Evolutionary conservation across 352 stramenopile genomes (phyloP).

Genomic region (Pelagophyceae sp.): DNA sequence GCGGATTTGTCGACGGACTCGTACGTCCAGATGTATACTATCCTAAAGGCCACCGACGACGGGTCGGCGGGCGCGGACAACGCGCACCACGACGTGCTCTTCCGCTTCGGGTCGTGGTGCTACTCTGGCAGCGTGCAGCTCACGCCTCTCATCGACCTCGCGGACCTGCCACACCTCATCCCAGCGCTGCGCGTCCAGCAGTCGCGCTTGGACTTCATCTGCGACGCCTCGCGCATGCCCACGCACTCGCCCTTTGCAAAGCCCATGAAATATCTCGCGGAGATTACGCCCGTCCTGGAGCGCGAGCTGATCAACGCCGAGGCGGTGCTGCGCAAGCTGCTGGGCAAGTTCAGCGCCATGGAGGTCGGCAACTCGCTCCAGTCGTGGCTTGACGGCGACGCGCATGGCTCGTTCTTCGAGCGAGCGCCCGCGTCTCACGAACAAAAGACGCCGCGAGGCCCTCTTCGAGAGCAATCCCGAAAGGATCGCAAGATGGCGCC

Average conservation of each 20-base stretch:
- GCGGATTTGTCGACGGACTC: slow-evolving; percentile 38
- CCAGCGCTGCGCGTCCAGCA: slow-evolving; percentile 82
- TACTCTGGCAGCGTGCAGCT: slow-evolving; percentile 83
- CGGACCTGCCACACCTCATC: slow-evolving; percentile 83
- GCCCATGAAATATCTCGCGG: slow-evolving; percentile 70
- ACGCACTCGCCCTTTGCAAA: slow-evolving; percentile 61
- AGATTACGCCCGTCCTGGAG: slow-evolving; percentile 67
- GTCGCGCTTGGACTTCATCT: slow-evolving; percentile 78
- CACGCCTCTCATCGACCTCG: slow-evolving; percentile 67
- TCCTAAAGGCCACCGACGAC: slow-evolving; percentile 36
- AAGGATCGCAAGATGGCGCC: slow-evolving; percentile 39
- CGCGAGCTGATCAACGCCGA: slow-evolving; percentile 67
- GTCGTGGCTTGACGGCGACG: slow-evolving; percentile 77
- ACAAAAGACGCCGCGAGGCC: too few relatives aligned
- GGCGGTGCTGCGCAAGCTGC: slow-evolving; percentile 58
- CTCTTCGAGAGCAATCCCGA: too few relatives aligned
- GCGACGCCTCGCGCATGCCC: slow-evolving; percentile 66
- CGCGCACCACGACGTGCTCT: slow-evolving; percentile 73
- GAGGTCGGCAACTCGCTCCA: slow-evolving; percentile 51
- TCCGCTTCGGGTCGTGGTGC: slow-evolving; percentile 87
- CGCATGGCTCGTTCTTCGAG: slow-evolving; percentile 82
- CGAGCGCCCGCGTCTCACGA: slow-evolving; percentile 62
- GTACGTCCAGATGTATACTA: slow-evolving; percentile 53
- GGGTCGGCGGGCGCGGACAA: slow-evolving; percentile 22
- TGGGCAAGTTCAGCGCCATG: slow-evolving; percentile 40